A percentile compares a stretch with the other conserved stretches of the same genome.
Conservation (phyloP, 2,329 filamentous ascomycete species). For the Dactylellina drechsleri region DNA sequence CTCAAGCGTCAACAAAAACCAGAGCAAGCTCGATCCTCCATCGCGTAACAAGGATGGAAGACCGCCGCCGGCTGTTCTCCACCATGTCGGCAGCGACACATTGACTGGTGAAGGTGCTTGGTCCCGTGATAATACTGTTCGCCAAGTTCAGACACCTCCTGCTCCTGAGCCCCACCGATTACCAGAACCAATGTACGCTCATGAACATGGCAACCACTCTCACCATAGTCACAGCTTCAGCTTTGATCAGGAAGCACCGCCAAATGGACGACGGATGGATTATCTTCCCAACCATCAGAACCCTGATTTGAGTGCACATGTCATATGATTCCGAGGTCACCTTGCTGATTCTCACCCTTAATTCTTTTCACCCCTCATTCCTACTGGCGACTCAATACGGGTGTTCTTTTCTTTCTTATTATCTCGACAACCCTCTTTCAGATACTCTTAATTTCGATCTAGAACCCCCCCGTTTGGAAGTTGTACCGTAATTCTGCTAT, state of each 20-base stretch:
- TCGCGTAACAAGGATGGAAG: conserved; percentile 65
- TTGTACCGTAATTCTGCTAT: conserved; percentile 38
- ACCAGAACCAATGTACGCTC: conserved; percentile 63
- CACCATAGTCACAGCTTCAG: conserved; percentile 54
- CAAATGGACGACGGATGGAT: conserved; percentile 50
- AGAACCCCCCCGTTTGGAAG: conserved; percentile 6
- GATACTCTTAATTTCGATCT: conserved; percentile 7
- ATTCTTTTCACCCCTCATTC: background rate
- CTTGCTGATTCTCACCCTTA: background rate
- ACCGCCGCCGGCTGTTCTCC: conserved; percentile 68
- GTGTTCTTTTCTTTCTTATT: background rate
- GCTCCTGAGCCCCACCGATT: conserved; percentile 63
- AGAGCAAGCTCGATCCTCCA: conserved; percentile 58
- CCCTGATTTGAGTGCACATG: conserved; percentile 44
- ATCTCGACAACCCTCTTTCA: background rate
- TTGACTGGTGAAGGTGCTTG: conserved; percentile 72
- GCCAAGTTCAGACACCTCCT: conserved; percentile 73
- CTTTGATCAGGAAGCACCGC: conserved; percentile 37
- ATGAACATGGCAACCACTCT: conserved; percentile 48
- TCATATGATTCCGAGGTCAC: conserved; percentile 8
- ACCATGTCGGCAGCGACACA: conserved; percentile 86
- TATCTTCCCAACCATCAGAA: conserved; percentile 40
- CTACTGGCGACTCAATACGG: background rate
- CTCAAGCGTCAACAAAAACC: conserved; percentile 68
- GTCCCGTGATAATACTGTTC: conserved; percentile 84